A percentile compares a stretch with the other conserved stretches of the same genome.
phyloP scores from a whole-genome alignment of 225 moss, liverwort and hornwort genomes.

The Physcomitrium patens region DNA sequence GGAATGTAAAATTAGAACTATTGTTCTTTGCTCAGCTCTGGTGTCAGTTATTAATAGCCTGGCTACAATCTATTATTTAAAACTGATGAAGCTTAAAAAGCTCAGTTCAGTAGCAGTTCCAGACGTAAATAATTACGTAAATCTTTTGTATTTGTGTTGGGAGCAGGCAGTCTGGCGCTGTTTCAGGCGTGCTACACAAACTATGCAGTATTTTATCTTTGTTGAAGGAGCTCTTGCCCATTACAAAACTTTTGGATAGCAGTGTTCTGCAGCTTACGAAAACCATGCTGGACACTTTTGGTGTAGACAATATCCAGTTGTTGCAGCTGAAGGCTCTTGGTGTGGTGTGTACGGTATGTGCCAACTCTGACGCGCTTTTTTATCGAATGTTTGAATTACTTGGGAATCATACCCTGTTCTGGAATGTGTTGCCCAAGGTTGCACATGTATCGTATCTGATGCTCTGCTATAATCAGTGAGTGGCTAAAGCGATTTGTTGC shows the following conservation, averaged over 20 bases:
- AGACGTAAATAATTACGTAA: not conserved
- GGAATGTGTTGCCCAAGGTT: not conserved
- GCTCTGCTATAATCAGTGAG: not conserved
- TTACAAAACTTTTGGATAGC: slow-evolving; percentile 82
- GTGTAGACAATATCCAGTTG: slow-evolving; percentile 92
- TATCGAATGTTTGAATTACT: slow-evolving; percentile 9
- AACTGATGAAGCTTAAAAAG: too few species aligned
- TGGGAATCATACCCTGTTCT: not conserved
- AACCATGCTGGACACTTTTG: slow-evolving; percentile 80
- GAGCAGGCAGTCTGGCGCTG: slow-evolving; percentile 65
- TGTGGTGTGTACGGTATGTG: slow-evolving; percentile 76
- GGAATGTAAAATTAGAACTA: not conserved
- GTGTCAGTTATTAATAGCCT: not conserved
- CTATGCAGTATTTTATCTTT: slow-evolving; percentile 89
- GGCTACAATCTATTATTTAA: too few species aligned
- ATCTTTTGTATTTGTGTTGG: slow-evolving; percentile 16
- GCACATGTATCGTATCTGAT: not conserved
- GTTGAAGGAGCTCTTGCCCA: slow-evolving; percentile 82
- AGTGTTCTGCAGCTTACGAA: slow-evolving; percentile 80
- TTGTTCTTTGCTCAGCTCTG: not conserved
- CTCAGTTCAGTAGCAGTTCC: too few species aligned
- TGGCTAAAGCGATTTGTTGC: not conserved
- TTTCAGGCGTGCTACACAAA: slow-evolving; percentile 83
- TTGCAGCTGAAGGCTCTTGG: slow-evolving; percentile 93
- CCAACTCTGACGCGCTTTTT: slow-evolving; percentile 7